Percentiles rank a stretch among this genome's conserved stretches.
Evolutionary conservation across 23 red algal genomes (phyloP).

Genomic region (Gracilaria caudata): DNA sequence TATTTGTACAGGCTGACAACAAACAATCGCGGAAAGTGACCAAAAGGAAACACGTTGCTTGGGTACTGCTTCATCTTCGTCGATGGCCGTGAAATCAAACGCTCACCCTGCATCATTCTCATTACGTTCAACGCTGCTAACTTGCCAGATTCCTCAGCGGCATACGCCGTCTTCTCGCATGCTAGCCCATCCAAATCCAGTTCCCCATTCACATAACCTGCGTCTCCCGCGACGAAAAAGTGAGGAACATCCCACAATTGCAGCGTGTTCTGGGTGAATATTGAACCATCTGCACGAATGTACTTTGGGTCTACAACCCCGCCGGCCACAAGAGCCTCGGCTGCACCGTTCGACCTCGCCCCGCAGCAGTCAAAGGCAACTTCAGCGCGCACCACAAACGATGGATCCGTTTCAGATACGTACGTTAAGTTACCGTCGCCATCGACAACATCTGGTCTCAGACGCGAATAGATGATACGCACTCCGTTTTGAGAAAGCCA

Average conservation of each 20-base stretch:
- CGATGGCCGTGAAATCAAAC: background rate
- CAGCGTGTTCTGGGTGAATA: conserved; percentile 27
- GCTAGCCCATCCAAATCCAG: conserved; percentile 27
- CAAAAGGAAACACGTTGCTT: conserved; percentile 39
- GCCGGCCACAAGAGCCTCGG: conserved; percentile 37
- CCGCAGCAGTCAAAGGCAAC: conserved; percentile 63
- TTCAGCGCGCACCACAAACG: conserved; percentile 24
- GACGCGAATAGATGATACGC: conserved; percentile 1
- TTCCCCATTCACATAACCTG: conserved; percentile 21
- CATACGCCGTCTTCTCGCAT: conserved; percentile 60
- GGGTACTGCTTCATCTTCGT: conserved; percentile 32
- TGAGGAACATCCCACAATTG: conserved; percentile 35
- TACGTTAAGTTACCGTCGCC: conserved; percentile 2
- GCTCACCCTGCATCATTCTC: conserved; percentile 28
- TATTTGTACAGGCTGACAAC: conserved; percentile 70
- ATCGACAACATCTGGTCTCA: conserved; percentile 9
- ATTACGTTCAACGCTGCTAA: conserved; percentile 52
- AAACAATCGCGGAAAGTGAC: conserved; percentile 50
- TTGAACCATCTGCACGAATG: conserved; percentile 19
- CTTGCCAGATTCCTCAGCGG: conserved; percentile 53
- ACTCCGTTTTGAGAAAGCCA: conserved; percentile 38
- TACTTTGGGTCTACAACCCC: conserved; percentile 28
- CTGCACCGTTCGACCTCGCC: conserved; percentile 40
- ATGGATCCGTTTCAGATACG: conserved; percentile 24
- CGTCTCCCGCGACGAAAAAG: conserved; percentile 70